Conservation (phyloP, 495 filamentous ascomycete species). For the Penicillium cataractarum region DNA sequence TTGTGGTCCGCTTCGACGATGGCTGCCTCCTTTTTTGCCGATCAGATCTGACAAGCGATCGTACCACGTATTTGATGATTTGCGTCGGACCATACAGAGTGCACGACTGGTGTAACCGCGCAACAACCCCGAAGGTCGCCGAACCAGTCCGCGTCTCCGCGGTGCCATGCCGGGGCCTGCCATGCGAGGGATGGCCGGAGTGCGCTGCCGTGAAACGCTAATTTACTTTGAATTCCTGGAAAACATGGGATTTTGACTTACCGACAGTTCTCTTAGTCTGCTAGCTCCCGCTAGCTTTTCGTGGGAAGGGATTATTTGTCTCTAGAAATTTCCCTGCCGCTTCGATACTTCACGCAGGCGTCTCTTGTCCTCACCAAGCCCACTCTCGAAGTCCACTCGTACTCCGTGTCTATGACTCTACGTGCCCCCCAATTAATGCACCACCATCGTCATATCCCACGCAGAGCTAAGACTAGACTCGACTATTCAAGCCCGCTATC, state of each 20-base stretch:
- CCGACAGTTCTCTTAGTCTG: constrained; percentile 9
- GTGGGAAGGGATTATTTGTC: neutral
- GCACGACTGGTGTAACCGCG: neutral
- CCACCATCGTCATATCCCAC: neutral
- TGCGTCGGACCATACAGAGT: neutral
- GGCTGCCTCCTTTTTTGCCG: constrained; percentile 21
- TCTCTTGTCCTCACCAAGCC: neutral
- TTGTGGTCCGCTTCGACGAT: constrained; percentile 20
- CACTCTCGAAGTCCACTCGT: neutral
- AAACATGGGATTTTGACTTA: constrained; percentile 11
- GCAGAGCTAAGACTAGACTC: neutral
- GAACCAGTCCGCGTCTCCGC: neutral
- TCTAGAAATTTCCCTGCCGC: neutral
- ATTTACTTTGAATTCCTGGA: constrained; percentile 22
- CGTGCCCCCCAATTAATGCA: neutral
- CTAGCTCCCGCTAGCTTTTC: neutral
- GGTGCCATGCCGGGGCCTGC: constrained; percentile 2
- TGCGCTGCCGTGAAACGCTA: constrained; percentile 21
- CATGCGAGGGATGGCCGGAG: constrained; percentile 20
- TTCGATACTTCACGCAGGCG: neutral
- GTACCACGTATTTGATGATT: neutral
- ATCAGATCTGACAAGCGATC: constrained; percentile 14
- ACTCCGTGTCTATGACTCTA: neutral
- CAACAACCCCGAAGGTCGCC: neutral
- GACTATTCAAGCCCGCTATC: constrained; percentile 7